A percentile compares a stretch with the other conserved stretches of the same genome.
phyloP scores from a whole-genome alignment of 2,329 filamentous ascomycete genomes.

The Coniochaeta ligniaria region DNA sequence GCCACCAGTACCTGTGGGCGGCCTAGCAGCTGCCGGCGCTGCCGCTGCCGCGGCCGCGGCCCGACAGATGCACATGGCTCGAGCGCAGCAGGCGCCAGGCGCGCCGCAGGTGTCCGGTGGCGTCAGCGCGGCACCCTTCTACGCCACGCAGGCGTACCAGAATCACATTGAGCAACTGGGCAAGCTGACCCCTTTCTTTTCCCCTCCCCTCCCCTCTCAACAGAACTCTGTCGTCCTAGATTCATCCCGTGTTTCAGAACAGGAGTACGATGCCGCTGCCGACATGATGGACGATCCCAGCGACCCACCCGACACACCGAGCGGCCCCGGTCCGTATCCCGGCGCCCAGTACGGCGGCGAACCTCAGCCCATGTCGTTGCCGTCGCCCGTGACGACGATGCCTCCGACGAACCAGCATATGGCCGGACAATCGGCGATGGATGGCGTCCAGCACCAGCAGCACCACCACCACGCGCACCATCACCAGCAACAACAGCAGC shows the following conservation, averaged over 20 bases:
- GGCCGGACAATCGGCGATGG: constrained; percentile 22
- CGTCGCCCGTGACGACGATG: constrained; percentile 26
- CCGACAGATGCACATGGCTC: constrained; percentile 26
- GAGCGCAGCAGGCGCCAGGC: constrained; percentile 15
- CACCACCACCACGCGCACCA: constrained; percentile 12
- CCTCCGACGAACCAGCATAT: constrained; percentile 28
- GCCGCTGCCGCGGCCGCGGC: constrained; percentile 9
- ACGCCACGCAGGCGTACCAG: constrained; percentile 76
- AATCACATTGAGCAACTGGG: constrained; percentile 94
- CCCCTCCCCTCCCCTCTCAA: constrained; percentile 28
- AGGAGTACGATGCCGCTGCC: constrained; percentile 89
- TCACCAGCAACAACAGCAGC: background rate
- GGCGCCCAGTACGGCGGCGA: constrained; percentile 42
- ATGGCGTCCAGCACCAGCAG: constrained; percentile 33
- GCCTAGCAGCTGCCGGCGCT: constrained; percentile 10
- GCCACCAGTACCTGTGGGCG: constrained; percentile 19
- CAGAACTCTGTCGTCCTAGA: constrained; percentile 60
- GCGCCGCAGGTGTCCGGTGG: constrained; percentile 15
- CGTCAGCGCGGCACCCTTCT: constrained; percentile 51
- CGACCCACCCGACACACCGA: constrained; percentile 51
- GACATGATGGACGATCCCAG: constrained; percentile 83
- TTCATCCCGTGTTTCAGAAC: constrained; percentile 70
- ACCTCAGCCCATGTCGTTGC: constrained; percentile 33
- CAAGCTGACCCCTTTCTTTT: constrained; percentile 59
- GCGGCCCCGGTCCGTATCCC: constrained; percentile 59